Conservation (phyloP, 202 grass and related monocot species). For the Musa balbisiana region DNA sequence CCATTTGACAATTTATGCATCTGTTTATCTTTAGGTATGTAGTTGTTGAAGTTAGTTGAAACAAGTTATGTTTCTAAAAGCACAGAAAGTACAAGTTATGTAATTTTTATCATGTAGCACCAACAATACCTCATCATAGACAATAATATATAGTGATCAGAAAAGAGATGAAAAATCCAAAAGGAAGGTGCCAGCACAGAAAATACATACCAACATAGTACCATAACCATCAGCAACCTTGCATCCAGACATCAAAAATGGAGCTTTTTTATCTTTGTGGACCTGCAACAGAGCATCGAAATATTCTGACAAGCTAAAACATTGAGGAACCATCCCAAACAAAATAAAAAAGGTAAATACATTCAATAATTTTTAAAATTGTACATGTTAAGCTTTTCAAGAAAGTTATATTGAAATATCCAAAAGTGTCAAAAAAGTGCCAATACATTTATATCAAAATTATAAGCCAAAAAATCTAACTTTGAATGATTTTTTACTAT, state of each 20-base stretch:
- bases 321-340: not conserved
- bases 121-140: too few relatives aligned
- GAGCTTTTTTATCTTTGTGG: slow-evolving; percentile 71
- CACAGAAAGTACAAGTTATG: not conserved
- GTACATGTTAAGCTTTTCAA: too few relatives aligned
- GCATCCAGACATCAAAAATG: slow-evolving; percentile 94
- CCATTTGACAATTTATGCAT: too few relatives aligned
- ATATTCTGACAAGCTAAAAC: not conserved
- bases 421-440: too few relatives aligned
- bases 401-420: too few relatives aligned
- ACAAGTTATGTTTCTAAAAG: not conserved
- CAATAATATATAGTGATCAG: too few relatives aligned
- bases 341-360: too few relatives aligned
- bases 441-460: not conserved
- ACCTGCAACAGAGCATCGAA: slow-evolving; percentile 36
- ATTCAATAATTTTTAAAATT: too few relatives aligned
- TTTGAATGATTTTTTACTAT: not conserved
- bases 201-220: slow-evolving; percentile 71
- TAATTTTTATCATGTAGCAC: too few relatives aligned
- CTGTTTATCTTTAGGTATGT: too few relatives aligned
- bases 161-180: too few relatives aligned
- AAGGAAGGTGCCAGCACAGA: not conserved
- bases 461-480: not conserved
- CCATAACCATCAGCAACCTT: slow-evolving; percentile 97
- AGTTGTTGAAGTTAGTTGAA: too few relatives aligned